These are phyloP conservation scores for Planoprotostelium fungivorum DNA, from an alignment of 78 protist genomes.

Conservation along the genomic window DNA sequence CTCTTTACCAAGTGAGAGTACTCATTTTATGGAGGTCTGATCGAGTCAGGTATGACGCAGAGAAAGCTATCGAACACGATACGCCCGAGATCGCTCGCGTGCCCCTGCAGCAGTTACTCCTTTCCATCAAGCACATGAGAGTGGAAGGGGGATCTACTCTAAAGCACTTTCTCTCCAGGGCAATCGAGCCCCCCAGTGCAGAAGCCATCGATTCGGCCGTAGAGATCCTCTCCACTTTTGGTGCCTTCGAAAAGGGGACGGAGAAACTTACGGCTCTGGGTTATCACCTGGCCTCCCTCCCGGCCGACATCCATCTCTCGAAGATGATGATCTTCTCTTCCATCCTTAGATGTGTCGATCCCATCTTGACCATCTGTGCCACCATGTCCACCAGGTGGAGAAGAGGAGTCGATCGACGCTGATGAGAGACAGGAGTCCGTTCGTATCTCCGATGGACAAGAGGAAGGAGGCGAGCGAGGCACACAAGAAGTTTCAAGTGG, in stretches of 20 bases:
- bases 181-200: slow-evolving; percentile 68
- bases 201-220: slow-evolving; percentile 29
- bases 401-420: neutral
- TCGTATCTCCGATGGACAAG: slow-evolving; percentile 58
- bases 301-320: slow-evolving; percentile 81
- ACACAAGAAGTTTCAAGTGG: slow-evolving; percentile 8
- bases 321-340: slow-evolving; percentile 78
- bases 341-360: slow-evolving; percentile 79
- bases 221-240: slow-evolving; percentile 13
- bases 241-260: slow-evolving; percentile 16
- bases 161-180: slow-evolving; percentile 41
- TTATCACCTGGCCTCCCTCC: slow-evolving; percentile 75
- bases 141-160: neutral
- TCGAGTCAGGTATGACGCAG: neutral
- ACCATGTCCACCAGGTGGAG: slow-evolving; percentile 11
- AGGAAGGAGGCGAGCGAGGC: slow-evolving; percentile 40
- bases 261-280: slow-evolving; percentile 73
- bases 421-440: slow-evolving; percentile 55
- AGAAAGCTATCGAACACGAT: slow-evolving; percentile 24
- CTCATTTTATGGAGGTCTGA: neutral
- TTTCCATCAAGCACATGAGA: slow-evolving; percentile 59
- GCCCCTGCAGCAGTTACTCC: slow-evolving; percentile 78
- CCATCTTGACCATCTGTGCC: slow-evolving; percentile 86
- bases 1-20: slow-evolving; percentile 41
- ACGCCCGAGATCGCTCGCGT: slow-evolving; percentile 79